Evolutionary conservation across 192 early-diverging fungal genomes (phyloP).

Genomic region (Funneliformis mosseae): DNA sequence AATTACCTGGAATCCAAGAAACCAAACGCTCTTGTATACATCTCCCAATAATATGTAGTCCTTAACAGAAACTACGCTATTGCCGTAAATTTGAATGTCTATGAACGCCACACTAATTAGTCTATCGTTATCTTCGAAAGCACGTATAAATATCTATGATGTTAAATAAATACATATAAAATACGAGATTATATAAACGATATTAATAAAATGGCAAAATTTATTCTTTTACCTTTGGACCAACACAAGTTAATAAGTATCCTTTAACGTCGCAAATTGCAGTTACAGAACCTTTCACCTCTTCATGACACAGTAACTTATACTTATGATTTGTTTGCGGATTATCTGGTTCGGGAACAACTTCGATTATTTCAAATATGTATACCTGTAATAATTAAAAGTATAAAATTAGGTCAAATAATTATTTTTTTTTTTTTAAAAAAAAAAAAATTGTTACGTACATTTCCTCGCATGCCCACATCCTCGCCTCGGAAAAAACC

Average conservation of each 20-base stretch:
- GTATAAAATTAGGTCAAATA: not conserved
- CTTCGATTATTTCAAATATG: slow-evolving; percentile 94
- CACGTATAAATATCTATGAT: slow-evolving; percentile 75
- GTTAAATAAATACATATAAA: not conserved
- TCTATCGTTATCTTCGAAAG: slow-evolving; percentile 79
- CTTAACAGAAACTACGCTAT: slow-evolving; percentile 77
- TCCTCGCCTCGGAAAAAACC: slow-evolving; percentile 90
- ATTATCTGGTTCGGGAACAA: slow-evolving; percentile 92
- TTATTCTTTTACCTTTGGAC: slow-evolving; percentile 67
- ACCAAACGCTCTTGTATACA: slow-evolving; percentile 83
- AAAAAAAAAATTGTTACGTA: slow-evolving; percentile 37
- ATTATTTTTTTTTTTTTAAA: slow-evolving; percentile 17
- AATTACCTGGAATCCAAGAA: slow-evolving; percentile 86
- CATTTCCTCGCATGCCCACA: slow-evolving; percentile 80
- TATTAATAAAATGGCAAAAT: slow-evolving; percentile 2
- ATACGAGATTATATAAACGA: not conserved
- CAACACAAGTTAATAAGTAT: slow-evolving; percentile 83
- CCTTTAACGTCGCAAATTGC: slow-evolving; percentile 85
- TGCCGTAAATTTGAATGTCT: slow-evolving; percentile 91
- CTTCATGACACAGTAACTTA: slow-evolving; percentile 79
- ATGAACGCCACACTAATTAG: slow-evolving; percentile 92
- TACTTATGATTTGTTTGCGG: slow-evolving; percentile 94
- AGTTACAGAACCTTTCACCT: slow-evolving; percentile 86
- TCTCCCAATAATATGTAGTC: slow-evolving; percentile 90
- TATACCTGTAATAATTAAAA: slow-evolving; percentile 62